Conservation (phyloP, 2,329 filamentous ascomycete species). For the Emmonsiellopsis sp. region DNA sequence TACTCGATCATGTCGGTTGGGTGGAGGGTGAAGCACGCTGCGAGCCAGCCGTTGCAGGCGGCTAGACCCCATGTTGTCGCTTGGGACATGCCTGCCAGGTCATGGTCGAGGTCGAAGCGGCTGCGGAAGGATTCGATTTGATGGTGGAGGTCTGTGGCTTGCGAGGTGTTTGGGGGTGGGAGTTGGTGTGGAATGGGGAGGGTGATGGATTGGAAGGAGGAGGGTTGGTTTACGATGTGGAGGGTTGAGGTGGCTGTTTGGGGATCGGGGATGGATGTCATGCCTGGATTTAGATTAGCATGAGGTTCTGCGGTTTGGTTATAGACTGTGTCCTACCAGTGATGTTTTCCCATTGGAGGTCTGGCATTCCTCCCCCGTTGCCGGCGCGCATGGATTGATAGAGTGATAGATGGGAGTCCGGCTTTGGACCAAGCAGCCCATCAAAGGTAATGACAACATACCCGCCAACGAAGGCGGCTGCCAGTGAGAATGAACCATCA, state of each 20-base stretch:
- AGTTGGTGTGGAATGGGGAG: not conserved
- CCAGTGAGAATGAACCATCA: slow-evolving; percentile 15
- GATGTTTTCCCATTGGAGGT: slow-evolving; percentile 22
- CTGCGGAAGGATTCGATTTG: slow-evolving; percentile 24
- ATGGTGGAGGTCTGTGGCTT: slow-evolving; percentile 19
- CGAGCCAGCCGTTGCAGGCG: slow-evolving; percentile 31
- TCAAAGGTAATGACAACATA: slow-evolving; percentile 14
- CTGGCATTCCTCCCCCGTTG: not conserved
- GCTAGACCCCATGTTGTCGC: slow-evolving; percentile 47
- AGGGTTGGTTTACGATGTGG: not conserved
- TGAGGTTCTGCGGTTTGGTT: not conserved
- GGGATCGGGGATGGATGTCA: not conserved
- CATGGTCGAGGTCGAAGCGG: slow-evolving; percentile 40
- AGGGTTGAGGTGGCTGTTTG: not conserved
- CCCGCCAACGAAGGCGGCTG: slow-evolving; percentile 16
- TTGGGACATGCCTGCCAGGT: slow-evolving; percentile 40
- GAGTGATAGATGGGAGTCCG: not conserved
- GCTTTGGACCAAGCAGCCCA: not conserved
- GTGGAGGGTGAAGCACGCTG: slow-evolving; percentile 43
- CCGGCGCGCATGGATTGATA: not conserved
- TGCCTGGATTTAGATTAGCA: not conserved
- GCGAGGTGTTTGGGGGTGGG: not conserved
- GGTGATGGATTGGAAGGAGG: not conserved
- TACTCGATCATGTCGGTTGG: slow-evolving; percentile 51
- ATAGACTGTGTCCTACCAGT: slow-evolving; percentile 16